Percentiles rank a stretch among this genome's conserved stretches.
Conservation (phyloP, 768 basidiomycete species). For the Tylopilus felleus region DNA sequence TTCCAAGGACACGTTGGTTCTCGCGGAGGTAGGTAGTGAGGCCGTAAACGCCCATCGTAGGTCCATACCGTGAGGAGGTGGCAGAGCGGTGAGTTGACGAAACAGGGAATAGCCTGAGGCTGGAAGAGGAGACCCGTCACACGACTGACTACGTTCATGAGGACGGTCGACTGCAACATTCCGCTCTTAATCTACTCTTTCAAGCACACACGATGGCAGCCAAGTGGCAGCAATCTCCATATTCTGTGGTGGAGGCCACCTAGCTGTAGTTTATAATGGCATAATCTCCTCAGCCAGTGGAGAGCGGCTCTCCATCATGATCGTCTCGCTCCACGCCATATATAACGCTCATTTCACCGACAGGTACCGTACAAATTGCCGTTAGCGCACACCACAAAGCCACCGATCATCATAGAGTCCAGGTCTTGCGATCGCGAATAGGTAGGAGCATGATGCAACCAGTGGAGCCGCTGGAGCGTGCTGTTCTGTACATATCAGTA, state of each 20-base stretch:
- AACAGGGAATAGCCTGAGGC: too few species aligned
- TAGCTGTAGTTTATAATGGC: neutral
- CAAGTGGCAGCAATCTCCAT: too few species aligned
- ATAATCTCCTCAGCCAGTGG: too few species aligned
- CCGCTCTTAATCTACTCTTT: too few species aligned
- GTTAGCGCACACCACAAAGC: neutral
- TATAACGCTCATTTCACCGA: neutral
- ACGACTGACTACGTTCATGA: too few species aligned
- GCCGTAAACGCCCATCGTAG: slow-evolving; percentile 50
- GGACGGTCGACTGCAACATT: too few species aligned
- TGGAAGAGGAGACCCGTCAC: too few species aligned
- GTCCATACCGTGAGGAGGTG: neutral
- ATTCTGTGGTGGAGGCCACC: neutral
- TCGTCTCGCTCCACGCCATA: too few species aligned
- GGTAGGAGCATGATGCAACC: neutral
- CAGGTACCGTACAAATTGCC: neutral
- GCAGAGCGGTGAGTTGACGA: too few species aligned
- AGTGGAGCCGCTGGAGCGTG: neutral
- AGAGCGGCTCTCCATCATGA: too few species aligned
- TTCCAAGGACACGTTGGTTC: slow-evolving; percentile 39
- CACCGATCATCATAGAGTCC: neutral
- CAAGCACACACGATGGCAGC: too few species aligned
- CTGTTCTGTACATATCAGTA: neutral
- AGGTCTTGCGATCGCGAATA: neutral
- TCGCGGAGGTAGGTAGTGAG: slow-evolving; percentile 51